phyloP scores from a whole-genome alignment of 495 filamentous ascomycete species.

The Annulohypoxylon maeteangense region DNA sequence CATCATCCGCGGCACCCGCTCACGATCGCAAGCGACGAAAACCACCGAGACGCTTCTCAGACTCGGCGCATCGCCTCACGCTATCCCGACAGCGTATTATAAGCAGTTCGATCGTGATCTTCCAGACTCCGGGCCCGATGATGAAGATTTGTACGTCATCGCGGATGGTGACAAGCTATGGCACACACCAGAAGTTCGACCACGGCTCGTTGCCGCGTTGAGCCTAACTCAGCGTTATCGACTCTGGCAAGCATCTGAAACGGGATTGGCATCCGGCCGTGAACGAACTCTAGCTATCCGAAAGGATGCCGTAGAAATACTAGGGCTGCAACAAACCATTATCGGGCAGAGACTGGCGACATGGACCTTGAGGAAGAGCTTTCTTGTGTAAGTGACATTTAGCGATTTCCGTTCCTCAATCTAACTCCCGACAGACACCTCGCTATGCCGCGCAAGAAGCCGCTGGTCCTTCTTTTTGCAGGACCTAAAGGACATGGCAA shows the following conservation, averaged over 20 bases:
- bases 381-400: slow-evolving; percentile 28
- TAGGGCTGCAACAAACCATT: slow-evolving; percentile 26
- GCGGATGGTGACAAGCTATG: slow-evolving; percentile 14
- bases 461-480: slow-evolving; percentile 58
- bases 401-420: not conserved
- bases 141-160: slow-evolving; percentile 14
- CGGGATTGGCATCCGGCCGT: slow-evolving; percentile 25
- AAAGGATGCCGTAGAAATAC: slow-evolving; percentile 25
- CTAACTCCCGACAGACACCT: slow-evolving; percentile 26
- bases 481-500: slow-evolving; percentile 66
- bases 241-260: slow-evolving; percentile 28
- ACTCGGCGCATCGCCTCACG: slow-evolving; percentile 49
- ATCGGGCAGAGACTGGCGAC: slow-evolving; percentile 32
- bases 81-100: slow-evolving; percentile 30
- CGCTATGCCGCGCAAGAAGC: slow-evolving; percentile 36
- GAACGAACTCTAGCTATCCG: slow-evolving; percentile 18
- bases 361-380: slow-evolving; percentile 26
- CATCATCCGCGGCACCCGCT: slow-evolving; percentile 46
- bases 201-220: slow-evolving; percentile 11
- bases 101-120: slow-evolving; percentile 27
- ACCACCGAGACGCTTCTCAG: slow-evolving; percentile 55
- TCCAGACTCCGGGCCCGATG: slow-evolving; percentile 11
- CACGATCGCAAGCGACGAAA: slow-evolving; percentile 41
- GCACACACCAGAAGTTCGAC: slow-evolving; percentile 21
- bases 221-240: slow-evolving; percentile 36